Conservation (phyloP, 2,329 filamentous ascomycete species). For the Lizonia empirigonia region DNA sequence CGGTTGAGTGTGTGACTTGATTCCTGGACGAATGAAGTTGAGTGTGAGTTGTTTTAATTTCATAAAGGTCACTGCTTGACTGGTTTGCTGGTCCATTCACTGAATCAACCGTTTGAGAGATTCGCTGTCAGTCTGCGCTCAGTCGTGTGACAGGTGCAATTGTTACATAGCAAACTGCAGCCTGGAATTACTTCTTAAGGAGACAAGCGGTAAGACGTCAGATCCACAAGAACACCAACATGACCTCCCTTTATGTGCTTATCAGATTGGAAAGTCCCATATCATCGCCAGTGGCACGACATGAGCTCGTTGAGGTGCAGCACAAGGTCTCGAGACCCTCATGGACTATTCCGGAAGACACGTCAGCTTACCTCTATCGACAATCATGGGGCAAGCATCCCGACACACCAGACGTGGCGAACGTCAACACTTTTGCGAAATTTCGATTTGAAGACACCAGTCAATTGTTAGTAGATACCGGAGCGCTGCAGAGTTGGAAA, state of each 20-base stretch:
- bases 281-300: not conserved
- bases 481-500: not conserved
- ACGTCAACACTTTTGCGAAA: not conserved
- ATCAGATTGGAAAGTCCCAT: not conserved
- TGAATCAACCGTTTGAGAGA: no score
- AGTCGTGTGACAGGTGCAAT: no score
- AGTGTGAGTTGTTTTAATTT: not conserved
- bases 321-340: not conserved
- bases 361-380: not conserved
- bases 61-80: no score
- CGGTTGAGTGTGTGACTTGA: no score
- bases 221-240: no score
- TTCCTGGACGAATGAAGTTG: no score
- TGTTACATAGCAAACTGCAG: no score
- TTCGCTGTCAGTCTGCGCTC: no score
- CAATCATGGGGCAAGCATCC: not conserved
- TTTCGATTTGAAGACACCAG: not conserved
- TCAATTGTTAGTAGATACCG: not conserved
- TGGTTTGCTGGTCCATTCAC: no score
- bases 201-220: no score
- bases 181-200: no score
- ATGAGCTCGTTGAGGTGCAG: not conserved
- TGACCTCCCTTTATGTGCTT: not conserved
- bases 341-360: not conserved
- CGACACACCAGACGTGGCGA: not conserved